Evolutionary conservation across 169 alveolate genomes (phyloP).

Genomic region (Ichthyophthirius multifiliis): DNA sequence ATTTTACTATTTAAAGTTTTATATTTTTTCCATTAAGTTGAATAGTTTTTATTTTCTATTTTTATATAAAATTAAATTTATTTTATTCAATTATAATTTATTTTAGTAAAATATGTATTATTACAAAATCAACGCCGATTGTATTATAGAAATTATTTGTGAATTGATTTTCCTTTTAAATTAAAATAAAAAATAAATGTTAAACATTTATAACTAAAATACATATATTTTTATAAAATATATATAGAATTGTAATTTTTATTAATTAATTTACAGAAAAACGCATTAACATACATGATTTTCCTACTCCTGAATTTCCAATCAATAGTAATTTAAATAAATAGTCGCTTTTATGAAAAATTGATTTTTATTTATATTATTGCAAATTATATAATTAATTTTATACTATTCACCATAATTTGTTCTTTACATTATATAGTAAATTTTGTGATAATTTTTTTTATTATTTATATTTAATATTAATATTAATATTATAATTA

Average conservation of each 20-base stretch:
- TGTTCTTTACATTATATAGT: too few species aligned
- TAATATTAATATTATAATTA: too few species aligned
- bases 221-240: too few species aligned
- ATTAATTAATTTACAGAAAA: conserved; percentile 79
- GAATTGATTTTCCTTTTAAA: conserved; percentile 45
- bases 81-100: too few species aligned
- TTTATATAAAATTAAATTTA: too few species aligned
- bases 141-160: conserved; percentile 50
- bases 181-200: neutral
- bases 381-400: too few species aligned
- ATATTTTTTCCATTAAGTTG: conserved; percentile 15
- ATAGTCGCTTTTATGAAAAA: conserved; percentile 90
- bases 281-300: conserved; percentile 94
- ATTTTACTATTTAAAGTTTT: conserved; percentile 41
- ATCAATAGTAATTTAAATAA: conserved; percentile 95
- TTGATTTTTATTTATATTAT: too few species aligned
- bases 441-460: too few species aligned
- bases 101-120: neutral
- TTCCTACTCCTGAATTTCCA: conserved; percentile 99
- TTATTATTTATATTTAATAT: too few species aligned
- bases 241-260: neutral
- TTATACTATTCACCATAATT: too few species aligned
- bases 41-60: conserved; percentile 47
- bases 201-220: neutral
- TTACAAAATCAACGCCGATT: conserved; percentile 60